Evolutionary conservation across 1,284 basidiomycete genomes (phyloP).

Genomic region (Malassezia japonica): DNA sequence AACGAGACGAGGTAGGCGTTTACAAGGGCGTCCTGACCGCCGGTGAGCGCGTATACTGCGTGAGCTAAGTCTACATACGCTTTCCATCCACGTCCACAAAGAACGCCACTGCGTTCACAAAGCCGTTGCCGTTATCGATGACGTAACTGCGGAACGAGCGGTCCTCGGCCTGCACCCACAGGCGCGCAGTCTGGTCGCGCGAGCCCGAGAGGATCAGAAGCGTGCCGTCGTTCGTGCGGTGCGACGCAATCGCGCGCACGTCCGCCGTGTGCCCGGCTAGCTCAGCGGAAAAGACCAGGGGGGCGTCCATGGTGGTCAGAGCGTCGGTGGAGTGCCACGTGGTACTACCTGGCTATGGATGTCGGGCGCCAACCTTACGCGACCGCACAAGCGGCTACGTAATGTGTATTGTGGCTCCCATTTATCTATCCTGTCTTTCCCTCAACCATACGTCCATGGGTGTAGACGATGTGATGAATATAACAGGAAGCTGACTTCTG

Average conservation of each 20-base stretch:
- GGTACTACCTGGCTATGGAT: neutral
- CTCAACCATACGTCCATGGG: slow-evolving; percentile 16
- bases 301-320: slow-evolving; percentile 1
- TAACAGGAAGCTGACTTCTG: slow-evolving; percentile 9
- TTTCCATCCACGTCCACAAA: slow-evolving; percentile 10
- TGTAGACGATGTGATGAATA: slow-evolving; percentile 18
- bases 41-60: slow-evolving; percentile 25
- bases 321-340: neutral
- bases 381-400: slow-evolving; percentile 1
- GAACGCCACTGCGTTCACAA: slow-evolving; percentile 39
- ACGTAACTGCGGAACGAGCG: slow-evolving; percentile 11
- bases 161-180: slow-evolving; percentile 16
- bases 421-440: slow-evolving; percentile 19
- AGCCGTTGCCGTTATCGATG: slow-evolving; percentile 34
- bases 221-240: slow-evolving; percentile 27
- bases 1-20: slow-evolving; percentile 31
- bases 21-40: slow-evolving; percentile 41
- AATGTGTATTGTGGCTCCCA: slow-evolving; percentile 15
- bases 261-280: slow-evolving; percentile 33
- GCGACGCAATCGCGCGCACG: slow-evolving; percentile 33
- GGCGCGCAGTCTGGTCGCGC: slow-evolving; percentile 22
- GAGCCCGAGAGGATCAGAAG: slow-evolving; percentile 24
- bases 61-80: neutral
- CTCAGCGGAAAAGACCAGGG: slow-evolving; percentile 24
- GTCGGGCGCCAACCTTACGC: slow-evolving; percentile 14